Percentiles rank a stretch among this genome's conserved stretches.
Conservation (phyloP, 179 eudicot genomes). For the Beta corolliflora region DNA sequence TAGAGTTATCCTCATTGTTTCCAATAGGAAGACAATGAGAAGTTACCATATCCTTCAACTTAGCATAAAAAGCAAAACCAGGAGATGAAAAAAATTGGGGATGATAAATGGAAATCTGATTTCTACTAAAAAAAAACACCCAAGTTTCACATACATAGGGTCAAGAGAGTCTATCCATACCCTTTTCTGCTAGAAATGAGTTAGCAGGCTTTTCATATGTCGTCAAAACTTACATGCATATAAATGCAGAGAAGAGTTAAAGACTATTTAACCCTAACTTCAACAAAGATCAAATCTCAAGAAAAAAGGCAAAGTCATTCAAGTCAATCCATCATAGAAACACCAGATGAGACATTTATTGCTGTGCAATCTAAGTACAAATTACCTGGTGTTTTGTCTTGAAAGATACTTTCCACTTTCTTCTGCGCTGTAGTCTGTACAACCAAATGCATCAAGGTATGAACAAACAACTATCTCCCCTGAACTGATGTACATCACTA, state of each 20-base stretch:
- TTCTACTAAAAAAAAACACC: neutral
- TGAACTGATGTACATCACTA: neutral
- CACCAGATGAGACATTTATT: neutral
- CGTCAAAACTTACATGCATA: neutral
- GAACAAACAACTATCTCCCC: conserved; percentile 1
- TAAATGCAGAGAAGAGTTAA: neutral
- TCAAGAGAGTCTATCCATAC: neutral
- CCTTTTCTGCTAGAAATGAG: neutral
- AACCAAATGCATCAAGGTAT: conserved; percentile 21
- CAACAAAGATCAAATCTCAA: neutral
- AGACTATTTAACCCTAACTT: too few species aligned
- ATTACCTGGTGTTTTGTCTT: conserved; percentile 44
- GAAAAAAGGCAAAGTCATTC: too few species aligned
- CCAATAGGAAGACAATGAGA: neutral
- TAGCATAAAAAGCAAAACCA: neutral
- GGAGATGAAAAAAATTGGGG: neutral
- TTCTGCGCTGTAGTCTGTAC: conserved; percentile 40
- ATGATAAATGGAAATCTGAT: neutral
- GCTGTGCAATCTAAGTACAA: conserved; percentile 19
- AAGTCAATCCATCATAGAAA: neutral
- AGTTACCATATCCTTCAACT: neutral
- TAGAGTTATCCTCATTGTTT: neutral
- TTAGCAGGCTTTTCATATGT: neutral
- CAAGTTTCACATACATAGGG: too few species aligned
- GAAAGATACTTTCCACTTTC: conserved; percentile 28